These are phyloP conservation scores for Pisolithus thermaeus DNA, from an alignment of 1,284 basidiomycete genomes.

Conservation along the genomic window DNA sequence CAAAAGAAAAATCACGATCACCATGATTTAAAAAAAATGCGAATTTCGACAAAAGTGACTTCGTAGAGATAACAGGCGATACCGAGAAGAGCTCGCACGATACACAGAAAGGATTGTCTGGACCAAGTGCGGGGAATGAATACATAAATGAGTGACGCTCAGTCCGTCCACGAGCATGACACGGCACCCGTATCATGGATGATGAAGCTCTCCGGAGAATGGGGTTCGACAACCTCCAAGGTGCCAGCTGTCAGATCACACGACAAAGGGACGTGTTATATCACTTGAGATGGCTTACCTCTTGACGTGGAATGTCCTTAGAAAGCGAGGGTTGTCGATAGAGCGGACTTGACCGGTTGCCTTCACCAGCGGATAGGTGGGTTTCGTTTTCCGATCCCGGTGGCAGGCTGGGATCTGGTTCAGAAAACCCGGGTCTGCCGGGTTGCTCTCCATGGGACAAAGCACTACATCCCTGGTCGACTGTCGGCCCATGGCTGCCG, in stretches of 20 bases:
- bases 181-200: conserved; percentile 29
- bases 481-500: conserved; percentile 2
- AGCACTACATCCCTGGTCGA: conserved; percentile 20
- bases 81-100: too few species aligned
- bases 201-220: conserved; percentile 20
- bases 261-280: neutral
- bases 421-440: conserved; percentile 1
- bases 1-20: conserved; percentile 20
- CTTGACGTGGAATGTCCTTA: conserved; percentile 2
- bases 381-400: conserved; percentile 1
- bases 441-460: conserved; percentile 14
- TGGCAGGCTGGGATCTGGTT: neutral
- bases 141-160: conserved; percentile 8
- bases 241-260: conserved; percentile 2
- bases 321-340: neutral
- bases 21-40: conserved; percentile 16
- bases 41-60: conserved; percentile 19
- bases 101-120: conserved; percentile 18
- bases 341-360: conserved; percentile 3
- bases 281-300: conserved; percentile 12
- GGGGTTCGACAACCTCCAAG: conserved; percentile 12
- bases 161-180: conserved; percentile 31
- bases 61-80: conserved; percentile 31
- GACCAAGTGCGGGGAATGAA: conserved; percentile 22
- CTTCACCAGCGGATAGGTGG: neutral